Base-by-base conservation (phyloP, 176 grass and related monocot genomes). In the Poa annua region DNA sequence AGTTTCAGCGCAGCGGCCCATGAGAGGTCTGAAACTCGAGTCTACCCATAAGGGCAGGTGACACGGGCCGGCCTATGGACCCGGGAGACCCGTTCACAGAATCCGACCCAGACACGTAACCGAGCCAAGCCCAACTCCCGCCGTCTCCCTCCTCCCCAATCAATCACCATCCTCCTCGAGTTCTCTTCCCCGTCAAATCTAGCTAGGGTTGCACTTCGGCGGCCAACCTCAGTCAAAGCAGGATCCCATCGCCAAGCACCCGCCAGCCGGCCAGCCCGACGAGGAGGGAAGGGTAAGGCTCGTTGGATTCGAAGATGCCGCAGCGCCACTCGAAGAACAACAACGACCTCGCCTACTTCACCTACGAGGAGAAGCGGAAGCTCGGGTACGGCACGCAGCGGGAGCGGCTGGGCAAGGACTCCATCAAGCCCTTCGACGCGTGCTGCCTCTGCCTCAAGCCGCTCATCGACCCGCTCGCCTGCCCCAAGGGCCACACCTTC, bases 311-410 rank as follows among this genome's bases (percentile, higher is more conserved):
- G 29, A 92, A 80, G 84, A 99, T 99, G 97, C 97, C 97, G 75
- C 97, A 99, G 89, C 86, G 97, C 57, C 97, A 99, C 83, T 99
- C 97, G 73, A 99, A 99, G 85, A 99, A 99, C 91, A 99, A 99
- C 84, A 99, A 99, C 75, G 97, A 99, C 71, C 93, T 99, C 44
- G 97, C 97, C 53, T 99, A 93, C 91, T 99, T 99, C 86, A 99
- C 97, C 19, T 99, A 99, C 93, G 97, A 99, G 88, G 97, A 99
- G 91, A 99, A 99, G 93, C 86, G 97, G 69, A 99, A 99, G 86
- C 93, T 99, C 71, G 97, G 97, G 77, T 99, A 94, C 85, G 97
- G 97, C 59, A 99, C 97, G 80, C 97, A 99, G 84, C 91, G 94
- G 89, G 93, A 99, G 87, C 97, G 97, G 25, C 89, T 99, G 11